phyloP scores from a whole-genome alignment of 2,329 filamentous ascomycete species.

The Drechslerella dactyloides region DNA sequence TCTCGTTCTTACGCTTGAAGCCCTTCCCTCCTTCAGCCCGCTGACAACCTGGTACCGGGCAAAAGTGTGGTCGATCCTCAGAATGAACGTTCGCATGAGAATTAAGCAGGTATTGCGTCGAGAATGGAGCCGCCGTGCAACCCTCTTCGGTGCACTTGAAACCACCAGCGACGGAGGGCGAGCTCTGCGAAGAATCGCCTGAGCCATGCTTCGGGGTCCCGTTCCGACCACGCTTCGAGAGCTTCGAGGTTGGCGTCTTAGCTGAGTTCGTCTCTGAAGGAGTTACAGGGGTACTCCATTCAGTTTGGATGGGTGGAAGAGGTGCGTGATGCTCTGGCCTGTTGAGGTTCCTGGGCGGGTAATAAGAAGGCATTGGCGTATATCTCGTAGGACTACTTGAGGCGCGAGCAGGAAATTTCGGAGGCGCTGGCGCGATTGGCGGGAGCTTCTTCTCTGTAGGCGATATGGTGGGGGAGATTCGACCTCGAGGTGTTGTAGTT shows the following conservation, averaged over 20 bases:
- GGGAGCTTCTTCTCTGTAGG: conserved; percentile 35
- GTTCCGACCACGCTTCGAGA: conserved; percentile 33
- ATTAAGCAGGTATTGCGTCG: conserved; percentile 76
- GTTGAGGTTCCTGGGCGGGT: conserved; percentile 35
- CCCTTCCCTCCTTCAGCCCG: conserved; percentile 70
- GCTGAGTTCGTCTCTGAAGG: conserved; percentile 33
- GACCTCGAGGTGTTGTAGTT: conserved; percentile 21
- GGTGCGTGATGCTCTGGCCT: conserved; percentile 35
- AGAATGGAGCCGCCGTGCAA: conserved; percentile 75
- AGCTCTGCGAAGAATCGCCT: conserved; percentile 44
- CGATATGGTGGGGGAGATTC: conserved; percentile 32
- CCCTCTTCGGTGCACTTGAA: conserved; percentile 61
- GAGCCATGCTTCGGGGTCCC: conserved; percentile 44
- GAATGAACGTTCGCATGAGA: conserved; percentile 78
- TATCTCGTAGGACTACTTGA: conserved; percentile 30
- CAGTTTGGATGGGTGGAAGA: conserved; percentile 40
- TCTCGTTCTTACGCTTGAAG: conserved; percentile 75
- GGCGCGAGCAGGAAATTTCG: conserved; percentile 25
- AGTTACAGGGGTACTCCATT: conserved; percentile 31
- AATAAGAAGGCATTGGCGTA: conserved; percentile 21
- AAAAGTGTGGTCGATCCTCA: conserved; percentile 70
- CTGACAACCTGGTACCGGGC: conserved; percentile 68
- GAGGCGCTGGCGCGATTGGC: conserved; percentile 34
- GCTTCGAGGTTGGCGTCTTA: conserved; percentile 40
- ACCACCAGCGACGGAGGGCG: conserved; percentile 43